Conservation (phyloP, 306 rosid genomes). For the Sicyos edulis region DNA sequence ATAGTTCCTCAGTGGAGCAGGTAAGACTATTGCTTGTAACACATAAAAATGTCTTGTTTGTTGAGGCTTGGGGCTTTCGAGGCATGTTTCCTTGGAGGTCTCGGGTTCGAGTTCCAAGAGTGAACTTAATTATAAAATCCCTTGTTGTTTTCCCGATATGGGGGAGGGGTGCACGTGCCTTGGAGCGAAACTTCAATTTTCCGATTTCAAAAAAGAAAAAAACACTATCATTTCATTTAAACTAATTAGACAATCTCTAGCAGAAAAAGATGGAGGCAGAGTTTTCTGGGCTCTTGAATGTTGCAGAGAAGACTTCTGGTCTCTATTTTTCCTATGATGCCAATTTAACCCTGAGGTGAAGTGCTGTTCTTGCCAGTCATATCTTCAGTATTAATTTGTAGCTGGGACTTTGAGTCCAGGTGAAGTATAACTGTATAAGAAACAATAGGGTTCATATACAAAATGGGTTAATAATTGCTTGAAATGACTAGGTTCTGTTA, state of each 20-base stretch:
- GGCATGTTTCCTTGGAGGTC: too few relatives aligned
- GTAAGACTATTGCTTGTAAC: slow-evolving; percentile 29
- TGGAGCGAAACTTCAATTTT: too few relatives aligned
- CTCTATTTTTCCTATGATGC: slow-evolving; percentile 81
- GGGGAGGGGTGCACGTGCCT: too few relatives aligned
- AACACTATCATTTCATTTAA: background rate
- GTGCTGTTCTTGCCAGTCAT: background rate
- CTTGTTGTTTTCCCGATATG: too few relatives aligned
- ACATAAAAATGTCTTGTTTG: background rate
- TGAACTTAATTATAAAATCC: too few relatives aligned
- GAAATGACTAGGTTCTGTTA: background rate
- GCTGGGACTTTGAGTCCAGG: background rate
- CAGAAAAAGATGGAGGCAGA: slow-evolving; percentile 87
- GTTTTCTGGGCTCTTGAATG: slow-evolving; percentile 60
- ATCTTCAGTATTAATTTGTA: background rate
- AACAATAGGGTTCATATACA: background rate
- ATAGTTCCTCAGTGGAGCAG: slow-evolving; percentile 59
- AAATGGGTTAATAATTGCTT: background rate
- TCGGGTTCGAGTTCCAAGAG: too few relatives aligned
- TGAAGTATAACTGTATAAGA: background rate
- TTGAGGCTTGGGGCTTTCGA: too few relatives aligned
- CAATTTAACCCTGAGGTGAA: slow-evolving; percentile 90
- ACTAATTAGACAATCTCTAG: slow-evolving; percentile 25
- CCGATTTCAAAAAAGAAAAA: too few relatives aligned
- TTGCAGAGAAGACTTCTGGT: slow-evolving; percentile 82